A percentile compares a stretch with the other conserved stretches of the same genome.
Conservation (phyloP, 1,284 basidiomycete species). For the Puccinia polysora region DNA sequence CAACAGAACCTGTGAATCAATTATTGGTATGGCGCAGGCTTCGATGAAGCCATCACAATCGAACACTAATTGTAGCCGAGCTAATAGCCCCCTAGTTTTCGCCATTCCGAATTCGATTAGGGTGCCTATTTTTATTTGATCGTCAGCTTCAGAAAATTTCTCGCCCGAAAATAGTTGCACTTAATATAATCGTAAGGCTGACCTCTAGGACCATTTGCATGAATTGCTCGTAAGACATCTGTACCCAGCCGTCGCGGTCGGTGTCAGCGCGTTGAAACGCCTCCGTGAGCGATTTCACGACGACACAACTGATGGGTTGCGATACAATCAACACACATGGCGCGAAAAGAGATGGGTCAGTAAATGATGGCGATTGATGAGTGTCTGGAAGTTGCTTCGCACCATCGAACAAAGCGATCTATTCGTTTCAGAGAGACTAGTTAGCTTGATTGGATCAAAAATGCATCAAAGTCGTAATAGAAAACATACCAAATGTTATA, state of each 20-base stretch:
- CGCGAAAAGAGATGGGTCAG: neutral
- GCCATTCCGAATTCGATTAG: too few relatives aligned
- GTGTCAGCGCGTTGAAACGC: slow-evolving; percentile 59
- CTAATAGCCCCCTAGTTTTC: too few relatives aligned
- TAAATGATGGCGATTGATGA: neutral
- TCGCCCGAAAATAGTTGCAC: too few relatives aligned
- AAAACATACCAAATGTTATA: slow-evolving; percentile 23
- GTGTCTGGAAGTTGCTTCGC: neutral
- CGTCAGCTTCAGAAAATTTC: too few relatives aligned
- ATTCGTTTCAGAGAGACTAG: neutral
- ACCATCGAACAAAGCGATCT: slow-evolving; percentile 42
- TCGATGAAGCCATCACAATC: too few relatives aligned
- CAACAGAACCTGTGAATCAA: too few relatives aligned
- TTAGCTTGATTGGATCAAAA: neutral
- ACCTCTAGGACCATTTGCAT: slow-evolving; percentile 32
- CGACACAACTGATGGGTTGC: slow-evolving; percentile 60
- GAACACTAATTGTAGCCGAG: too few relatives aligned
- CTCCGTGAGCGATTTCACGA: slow-evolving; percentile 70
- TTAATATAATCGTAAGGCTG: too few relatives aligned
- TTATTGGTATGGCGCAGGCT: too few relatives aligned
- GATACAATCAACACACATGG: neutral
- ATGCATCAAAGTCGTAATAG: neutral
- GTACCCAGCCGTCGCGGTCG: slow-evolving; percentile 34
- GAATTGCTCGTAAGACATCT: slow-evolving; percentile 41
- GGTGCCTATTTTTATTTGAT: too few relatives aligned